Conservation (phyloP, 2,329 filamentous ascomycete genomes). For the Xylaria sp. region DNA sequence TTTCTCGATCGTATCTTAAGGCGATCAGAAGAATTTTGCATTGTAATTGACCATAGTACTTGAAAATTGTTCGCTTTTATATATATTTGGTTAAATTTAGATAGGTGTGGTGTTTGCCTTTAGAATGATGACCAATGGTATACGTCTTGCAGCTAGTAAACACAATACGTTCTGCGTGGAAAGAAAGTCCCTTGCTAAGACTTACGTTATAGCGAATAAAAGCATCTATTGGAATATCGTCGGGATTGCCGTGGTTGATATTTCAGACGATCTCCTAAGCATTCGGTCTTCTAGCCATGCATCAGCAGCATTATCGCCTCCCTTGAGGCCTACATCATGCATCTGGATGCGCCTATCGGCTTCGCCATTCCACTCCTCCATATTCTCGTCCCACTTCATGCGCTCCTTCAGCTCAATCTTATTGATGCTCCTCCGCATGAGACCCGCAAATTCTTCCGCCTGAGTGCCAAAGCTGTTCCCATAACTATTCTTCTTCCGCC, state of each 20-base stretch:
- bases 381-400: slow-evolving; percentile 55
- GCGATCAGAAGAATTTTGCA: too few relatives aligned
- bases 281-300: slow-evolving; percentile 44
- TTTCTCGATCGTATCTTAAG: too few relatives aligned
- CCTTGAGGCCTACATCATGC: slow-evolving; percentile 52
- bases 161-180: too few relatives aligned
- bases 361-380: slow-evolving; percentile 51
- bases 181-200: too few relatives aligned
- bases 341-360: slow-evolving; percentile 54
- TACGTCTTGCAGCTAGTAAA: too few relatives aligned
- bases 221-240: too few relatives aligned
- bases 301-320: slow-evolving; percentile 34
- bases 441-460: slow-evolving; percentile 57
- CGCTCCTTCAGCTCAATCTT: slow-evolving; percentile 59
- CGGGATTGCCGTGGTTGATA: background rate
- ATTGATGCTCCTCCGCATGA: slow-evolving; percentile 63
- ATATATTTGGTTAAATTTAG: too few relatives aligned
- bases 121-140: too few relatives aligned
- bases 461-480: slow-evolving; percentile 60
- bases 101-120: too few relatives aligned
- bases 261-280: background rate
- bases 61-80: too few relatives aligned
- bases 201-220: too few relatives aligned
- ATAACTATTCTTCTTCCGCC: slow-evolving; percentile 36
- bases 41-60: too few relatives aligned